A percentile compares a stretch with the other conserved stretches of the same genome.
Conservation (phyloP, 192 early-diverging fungal genomes). For the Coemansia sp. region DNA sequence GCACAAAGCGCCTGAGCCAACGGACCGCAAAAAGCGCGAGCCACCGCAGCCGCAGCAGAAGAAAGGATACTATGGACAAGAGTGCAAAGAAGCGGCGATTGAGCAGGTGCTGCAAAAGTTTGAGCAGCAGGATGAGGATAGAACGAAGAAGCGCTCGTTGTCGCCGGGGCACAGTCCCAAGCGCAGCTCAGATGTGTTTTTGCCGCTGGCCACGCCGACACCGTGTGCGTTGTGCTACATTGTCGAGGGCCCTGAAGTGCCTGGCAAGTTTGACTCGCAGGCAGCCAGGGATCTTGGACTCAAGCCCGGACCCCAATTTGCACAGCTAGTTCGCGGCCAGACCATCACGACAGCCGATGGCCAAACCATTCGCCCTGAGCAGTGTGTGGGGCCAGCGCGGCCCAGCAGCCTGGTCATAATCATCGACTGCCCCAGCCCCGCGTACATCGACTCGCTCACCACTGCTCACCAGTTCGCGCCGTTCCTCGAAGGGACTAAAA, state of each 20-base stretch:
- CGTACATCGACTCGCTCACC: conserved; percentile 56
- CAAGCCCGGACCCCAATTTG: conserved; percentile 60
- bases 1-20: conserved; percentile 8
- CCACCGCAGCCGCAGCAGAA: conserved; percentile 24
- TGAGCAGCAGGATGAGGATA: conserved; percentile 36
- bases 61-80: conserved; percentile 27
- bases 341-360: conserved; percentile 61
- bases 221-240: conserved; percentile 66
- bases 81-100: conserved; percentile 30
- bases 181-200: conserved; percentile 15
- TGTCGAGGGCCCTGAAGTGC: conserved; percentile 66
- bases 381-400: conserved; percentile 60
- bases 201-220: conserved; percentile 53
- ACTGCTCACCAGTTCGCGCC: conserved; percentile 45
- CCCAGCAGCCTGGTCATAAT: conserved; percentile 67
- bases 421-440: conserved; percentile 61
- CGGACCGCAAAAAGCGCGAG: conserved; percentile 13
- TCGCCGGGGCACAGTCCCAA: conserved; percentile 20
- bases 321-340: conserved; percentile 61
- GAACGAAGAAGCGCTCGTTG: conserved; percentile 32
- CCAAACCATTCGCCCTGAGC: conserved; percentile 63
- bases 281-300: conserved; percentile 68
- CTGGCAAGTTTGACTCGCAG: conserved; percentile 75
- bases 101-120: conserved; percentile 32
- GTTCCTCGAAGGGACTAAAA: conserved; percentile 20